phyloP scores from a whole-genome alignment of 108 stramenopile species.

The Pseudonitzschia multistriata region DNA sequence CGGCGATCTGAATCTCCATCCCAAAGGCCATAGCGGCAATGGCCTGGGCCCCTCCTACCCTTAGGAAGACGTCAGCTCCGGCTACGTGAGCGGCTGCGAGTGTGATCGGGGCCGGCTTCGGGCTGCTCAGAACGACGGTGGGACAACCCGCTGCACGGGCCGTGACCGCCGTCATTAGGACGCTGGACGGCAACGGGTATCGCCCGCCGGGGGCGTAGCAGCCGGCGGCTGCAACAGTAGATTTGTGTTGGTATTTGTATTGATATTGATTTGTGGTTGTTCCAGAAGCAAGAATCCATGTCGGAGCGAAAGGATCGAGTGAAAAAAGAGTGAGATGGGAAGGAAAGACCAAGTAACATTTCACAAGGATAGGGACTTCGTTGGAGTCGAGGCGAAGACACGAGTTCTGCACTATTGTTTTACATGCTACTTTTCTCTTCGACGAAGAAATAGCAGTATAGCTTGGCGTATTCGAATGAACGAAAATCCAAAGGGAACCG shows the following conservation, averaged over 20 bases:
- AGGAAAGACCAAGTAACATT: not conserved
- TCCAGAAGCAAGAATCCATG: not conserved
- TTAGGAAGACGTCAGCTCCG: constrained; percentile 85
- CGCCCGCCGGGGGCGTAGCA: constrained; percentile 99
- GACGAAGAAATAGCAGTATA: no score
- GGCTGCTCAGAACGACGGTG: constrained; percentile 89
- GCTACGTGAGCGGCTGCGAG: constrained; percentile 89
- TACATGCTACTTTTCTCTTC: no score
- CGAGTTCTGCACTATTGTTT: no score
- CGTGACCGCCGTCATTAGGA: constrained; percentile 97
- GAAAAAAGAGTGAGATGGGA: not conserved
- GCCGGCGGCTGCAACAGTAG: constrained; percentile 69
- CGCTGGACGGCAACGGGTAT: constrained; percentile 96
- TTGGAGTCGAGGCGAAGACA: not conserved
- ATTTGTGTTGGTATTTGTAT: not conserved
- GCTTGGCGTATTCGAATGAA: no score
- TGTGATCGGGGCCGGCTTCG: constrained; percentile 89
- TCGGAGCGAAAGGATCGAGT: not conserved
- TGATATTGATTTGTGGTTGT: not conserved
- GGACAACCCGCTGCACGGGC: constrained; percentile 94
- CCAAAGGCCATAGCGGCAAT: constrained; percentile 95
- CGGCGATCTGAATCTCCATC: not conserved
- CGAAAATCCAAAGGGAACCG: not conserved
- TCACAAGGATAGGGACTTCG: not conserved
- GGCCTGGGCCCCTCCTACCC: constrained; percentile 96